Evolutionary conservation across 495 filamentous ascomycete species (phyloP).

Genomic region (Penicillium subrubescens): DNA sequence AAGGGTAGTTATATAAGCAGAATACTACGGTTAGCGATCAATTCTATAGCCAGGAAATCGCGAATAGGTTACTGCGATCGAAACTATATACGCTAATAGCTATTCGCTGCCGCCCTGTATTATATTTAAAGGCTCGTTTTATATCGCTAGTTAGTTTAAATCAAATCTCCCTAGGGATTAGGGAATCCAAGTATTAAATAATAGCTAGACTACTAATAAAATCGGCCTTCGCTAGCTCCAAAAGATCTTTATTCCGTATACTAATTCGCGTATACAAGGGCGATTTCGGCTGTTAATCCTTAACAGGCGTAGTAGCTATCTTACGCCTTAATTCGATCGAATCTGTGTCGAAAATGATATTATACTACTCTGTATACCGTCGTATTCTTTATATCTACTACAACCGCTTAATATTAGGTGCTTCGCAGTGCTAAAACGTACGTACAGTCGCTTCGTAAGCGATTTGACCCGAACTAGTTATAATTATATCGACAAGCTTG

Average conservation of each 20-base stretch:
- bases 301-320: neutral
- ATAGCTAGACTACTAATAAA: neutral
- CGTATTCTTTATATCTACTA: neutral
- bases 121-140: too few relatives aligned
- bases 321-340: constrained; percentile 2
- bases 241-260: neutral
- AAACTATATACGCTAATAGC: too few relatives aligned
- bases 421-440: too few relatives aligned
- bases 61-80: too few relatives aligned
- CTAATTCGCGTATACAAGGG: neutral
- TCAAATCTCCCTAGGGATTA: neutral
- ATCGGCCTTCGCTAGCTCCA: neutral
- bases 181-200: neutral
- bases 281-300: constrained; percentile 2
- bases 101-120: too few relatives aligned
- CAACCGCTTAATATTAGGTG: neutral
- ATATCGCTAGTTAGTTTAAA: too few relatives aligned
- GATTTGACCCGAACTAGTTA: neutral
- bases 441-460: neutral
- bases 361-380: neutral
- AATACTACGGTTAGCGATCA: too few relatives aligned
- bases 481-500: too few relatives aligned
- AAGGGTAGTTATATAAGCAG: too few relatives aligned
- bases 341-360: neutral
- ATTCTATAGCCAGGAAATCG: too few relatives aligned